phyloP scores from a whole-genome alignment of 2,329 filamentous ascomycete species.

The Mollisia scopiformis region DNA sequence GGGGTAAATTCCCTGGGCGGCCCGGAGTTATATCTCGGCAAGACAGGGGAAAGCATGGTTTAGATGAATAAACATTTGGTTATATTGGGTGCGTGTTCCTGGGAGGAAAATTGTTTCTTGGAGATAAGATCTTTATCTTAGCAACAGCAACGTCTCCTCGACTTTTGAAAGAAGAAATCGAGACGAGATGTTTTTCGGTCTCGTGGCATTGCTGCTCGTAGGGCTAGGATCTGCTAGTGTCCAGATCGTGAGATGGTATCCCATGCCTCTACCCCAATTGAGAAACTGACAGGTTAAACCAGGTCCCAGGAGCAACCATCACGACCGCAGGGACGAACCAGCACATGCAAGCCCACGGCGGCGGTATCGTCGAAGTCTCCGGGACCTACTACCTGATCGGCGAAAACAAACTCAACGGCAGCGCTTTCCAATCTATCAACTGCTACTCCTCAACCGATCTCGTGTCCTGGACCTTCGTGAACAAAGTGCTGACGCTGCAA shows the following conservation, averaged over 20 bases:
- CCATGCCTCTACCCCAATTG: neutral
- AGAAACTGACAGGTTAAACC: neutral
- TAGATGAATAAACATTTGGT: neutral
- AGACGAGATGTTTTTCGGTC: neutral
- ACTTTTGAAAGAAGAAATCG: neutral
- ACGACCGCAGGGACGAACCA: constrained; percentile 42
- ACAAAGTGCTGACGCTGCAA: constrained; percentile 58
- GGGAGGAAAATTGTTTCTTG: neutral
- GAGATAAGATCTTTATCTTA: neutral
- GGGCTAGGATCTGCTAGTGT: neutral
- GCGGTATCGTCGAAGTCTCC: constrained; percentile 61
- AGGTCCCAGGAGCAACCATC: constrained; percentile 35
- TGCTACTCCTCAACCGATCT: constrained; percentile 68
- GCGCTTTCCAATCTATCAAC: constrained; percentile 65
- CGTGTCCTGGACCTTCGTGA: constrained; percentile 65
- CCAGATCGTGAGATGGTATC: neutral
- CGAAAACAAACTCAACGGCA: constrained; percentile 69
- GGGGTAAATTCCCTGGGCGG: neutral
- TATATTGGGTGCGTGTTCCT: neutral
- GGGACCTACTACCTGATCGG: constrained; percentile 69
- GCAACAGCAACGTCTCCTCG: neutral
- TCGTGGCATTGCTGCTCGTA: neutral
- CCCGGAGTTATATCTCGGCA: neutral
- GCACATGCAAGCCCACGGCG: constrained; percentile 69
- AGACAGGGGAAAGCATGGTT: neutral